Evolutionary conservation across 441 rosid genomes (phyloP).

Genomic region (Erodium texanum): DNA sequence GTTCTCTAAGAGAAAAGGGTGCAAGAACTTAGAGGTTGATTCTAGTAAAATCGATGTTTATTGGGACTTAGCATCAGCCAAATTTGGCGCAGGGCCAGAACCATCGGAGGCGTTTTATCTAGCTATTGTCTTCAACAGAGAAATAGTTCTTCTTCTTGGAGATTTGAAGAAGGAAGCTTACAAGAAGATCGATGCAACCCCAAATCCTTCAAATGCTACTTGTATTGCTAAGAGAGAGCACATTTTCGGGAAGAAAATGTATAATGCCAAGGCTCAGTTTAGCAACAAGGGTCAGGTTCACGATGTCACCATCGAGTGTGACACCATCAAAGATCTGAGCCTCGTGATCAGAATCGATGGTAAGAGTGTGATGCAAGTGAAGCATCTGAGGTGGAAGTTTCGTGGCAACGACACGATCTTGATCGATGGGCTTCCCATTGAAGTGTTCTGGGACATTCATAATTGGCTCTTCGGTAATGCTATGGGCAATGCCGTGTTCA

Average conservation of each 20-base stretch:
- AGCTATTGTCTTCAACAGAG: conserved; percentile 51
- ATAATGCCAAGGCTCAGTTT: conserved; percentile 65
- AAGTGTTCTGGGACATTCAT: conserved; percentile 89
- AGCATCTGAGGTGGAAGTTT: conserved; percentile 84
- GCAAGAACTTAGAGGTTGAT: conserved; percentile 49
- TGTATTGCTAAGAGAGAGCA: conserved; percentile 71
- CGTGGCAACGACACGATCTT: conserved; percentile 70
- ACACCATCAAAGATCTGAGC: conserved; percentile 57
- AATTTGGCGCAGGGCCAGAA: conserved; percentile 77
- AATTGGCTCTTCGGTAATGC: conserved; percentile 77
- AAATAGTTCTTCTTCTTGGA: conserved; percentile 64
- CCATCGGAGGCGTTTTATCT: conserved; percentile 65
- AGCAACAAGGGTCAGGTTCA: conserved; percentile 50
- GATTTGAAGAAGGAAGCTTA: conserved; percentile 72
- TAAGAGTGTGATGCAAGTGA: conserved; percentile 63
- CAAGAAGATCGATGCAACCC: conserved; percentile 44
- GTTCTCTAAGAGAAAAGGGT: conserved; percentile 86
- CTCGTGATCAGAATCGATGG: conserved; percentile 70
- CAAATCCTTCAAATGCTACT: conserved; percentile 31
- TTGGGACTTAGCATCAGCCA: conserved; percentile 73
- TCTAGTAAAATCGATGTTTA: conserved; percentile 47
- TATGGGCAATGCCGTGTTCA: conserved; percentile 68
- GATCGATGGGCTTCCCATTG: conserved; percentile 77
- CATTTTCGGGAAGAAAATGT: conserved; percentile 69
- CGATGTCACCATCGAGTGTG: conserved; percentile 69